Conservation (phyloP, 257 asterid species). For the Solanum chiquidenum region DNA sequence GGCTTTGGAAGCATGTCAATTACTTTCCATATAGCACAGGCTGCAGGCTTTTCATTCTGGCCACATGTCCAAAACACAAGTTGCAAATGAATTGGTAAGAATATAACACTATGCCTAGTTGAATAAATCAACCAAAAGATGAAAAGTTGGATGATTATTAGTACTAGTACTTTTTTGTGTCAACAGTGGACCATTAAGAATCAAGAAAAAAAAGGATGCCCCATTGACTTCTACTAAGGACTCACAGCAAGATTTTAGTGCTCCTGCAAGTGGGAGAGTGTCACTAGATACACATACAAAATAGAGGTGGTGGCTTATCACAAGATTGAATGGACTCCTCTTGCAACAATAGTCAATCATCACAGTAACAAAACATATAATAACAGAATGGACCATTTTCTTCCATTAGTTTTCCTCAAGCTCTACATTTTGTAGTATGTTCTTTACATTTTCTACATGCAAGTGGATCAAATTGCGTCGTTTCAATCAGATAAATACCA, state of each 20-base stretch:
- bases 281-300: not conserved
- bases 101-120: not conserved
- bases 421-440: not conserved
- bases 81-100: not conserved
- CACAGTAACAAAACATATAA: not conserved
- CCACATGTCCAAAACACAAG: not conserved
- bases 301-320: slow-evolving; percentile 2
- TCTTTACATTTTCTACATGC: not conserved
- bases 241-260: slow-evolving; percentile 3
- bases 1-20: not conserved
- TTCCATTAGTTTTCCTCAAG: not conserved
- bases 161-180: not conserved
- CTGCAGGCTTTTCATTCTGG: not conserved
- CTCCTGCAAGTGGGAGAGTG: slow-evolving; percentile 7
- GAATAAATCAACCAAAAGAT: not conserved
- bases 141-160: not conserved
- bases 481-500: not conserved
- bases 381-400: not conserved
- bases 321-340: slow-evolving; percentile 2
- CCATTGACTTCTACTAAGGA: not conserved
- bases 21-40: not conserved
- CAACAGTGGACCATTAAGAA: not conserved
- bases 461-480: not conserved
- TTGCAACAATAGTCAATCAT: not conserved
- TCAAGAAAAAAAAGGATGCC: not conserved